Base-by-base conservation (phyloP, 495 filamentous ascomycete species). In the Penicillium angulare region DNA sequence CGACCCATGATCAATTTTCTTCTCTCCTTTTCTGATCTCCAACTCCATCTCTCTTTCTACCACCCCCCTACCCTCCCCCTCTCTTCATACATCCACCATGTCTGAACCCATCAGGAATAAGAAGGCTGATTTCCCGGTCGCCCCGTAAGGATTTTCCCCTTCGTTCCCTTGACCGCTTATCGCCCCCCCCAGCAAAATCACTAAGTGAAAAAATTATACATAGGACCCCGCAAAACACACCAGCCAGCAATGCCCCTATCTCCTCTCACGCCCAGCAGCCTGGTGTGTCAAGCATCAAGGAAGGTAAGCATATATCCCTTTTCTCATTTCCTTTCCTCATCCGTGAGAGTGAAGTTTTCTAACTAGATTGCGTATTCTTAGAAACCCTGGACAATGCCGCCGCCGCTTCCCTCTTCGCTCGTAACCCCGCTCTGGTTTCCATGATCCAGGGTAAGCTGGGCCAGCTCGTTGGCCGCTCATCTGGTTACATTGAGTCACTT, bases 361-460 rank as follows among this genome's bases (percentile, higher is more conserved):
- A 53, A 62, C 52, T 21, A 13, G 46, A 40, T 49, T 53, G 32
- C 39, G 33, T 43, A 16, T 39, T 17, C 13, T 53, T 70, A 97
- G 93, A 98, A 82, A 86, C 91, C 47, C 77, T 96, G 58, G 90
- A 95, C 65, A 88, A 84, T 71, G 88, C 85, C 26, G 78, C 89
- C 44, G 90, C 93, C 38, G 91, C 90, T 41, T 90, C 88, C 40
- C 81, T 97, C 61, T 95, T 98, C 64, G 92, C 95, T 56, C 84
- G 89, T 62, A 95, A 99, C 70, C 95, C 95, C 26, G 85, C 84
- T 56, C 80, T 99, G 51, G 87, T 97, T 31, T 88, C 88, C 26
- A 93, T 97, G 87, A 97, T 99, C 63, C 89, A 99, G 74, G 91
- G 90, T 45, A 93, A 93, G 70, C 86, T 99, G 57, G 89, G 90